Evolutionary conservation across 2,329 filamentous ascomycete genomes (phyloP).

Genomic region (Plenodomus biglobosus): DNA sequence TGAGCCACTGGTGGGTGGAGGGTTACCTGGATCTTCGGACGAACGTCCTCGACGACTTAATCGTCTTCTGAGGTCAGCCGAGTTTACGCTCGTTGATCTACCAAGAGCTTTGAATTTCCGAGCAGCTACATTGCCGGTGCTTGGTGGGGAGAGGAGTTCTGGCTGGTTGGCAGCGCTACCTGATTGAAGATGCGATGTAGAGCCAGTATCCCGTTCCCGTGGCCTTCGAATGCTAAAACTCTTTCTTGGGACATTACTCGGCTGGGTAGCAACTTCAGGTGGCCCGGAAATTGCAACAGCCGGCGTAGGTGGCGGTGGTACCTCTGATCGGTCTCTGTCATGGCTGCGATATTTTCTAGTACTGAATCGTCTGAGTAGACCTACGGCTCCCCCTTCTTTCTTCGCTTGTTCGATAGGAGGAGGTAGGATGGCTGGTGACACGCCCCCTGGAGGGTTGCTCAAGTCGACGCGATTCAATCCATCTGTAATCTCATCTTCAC

Average conservation of each 20-base stretch:
- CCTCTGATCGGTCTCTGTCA: conserved; percentile 54
- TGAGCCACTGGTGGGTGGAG: conserved; percentile 75
- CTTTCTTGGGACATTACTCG: conserved; percentile 67
- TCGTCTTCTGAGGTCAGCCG: conserved; percentile 74
- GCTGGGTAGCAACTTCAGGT: conserved; percentile 60
- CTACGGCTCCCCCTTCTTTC: conserved; percentile 85
- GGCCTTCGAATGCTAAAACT: conserved; percentile 80
- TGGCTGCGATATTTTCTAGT: conserved; percentile 73
- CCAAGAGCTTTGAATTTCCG: conserved; percentile 69
- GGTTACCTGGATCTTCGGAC: conserved; percentile 60
- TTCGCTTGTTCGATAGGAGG: conserved; percentile 61
- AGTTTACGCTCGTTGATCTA: conserved; percentile 89
- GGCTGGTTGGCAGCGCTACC: conserved; percentile 65
- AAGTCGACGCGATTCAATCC: conserved; percentile 67
- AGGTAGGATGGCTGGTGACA: conserved; percentile 55
- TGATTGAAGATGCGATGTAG: conserved; percentile 53
- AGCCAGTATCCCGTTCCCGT: conserved; percentile 55
- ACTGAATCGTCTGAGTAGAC: conserved; percentile 85
- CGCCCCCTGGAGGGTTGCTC: conserved; percentile 50
- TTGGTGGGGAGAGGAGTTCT: conserved; percentile 74
- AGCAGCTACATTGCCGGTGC: conserved; percentile 57
- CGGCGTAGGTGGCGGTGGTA: conserved; percentile 69
- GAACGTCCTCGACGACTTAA: conserved; percentile 57
- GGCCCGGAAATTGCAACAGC: conserved; percentile 81
- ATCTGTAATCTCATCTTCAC: conserved; percentile 85